phyloP scores from a whole-genome alignment of 495 filamentous ascomycete species.

The Massariosphaeria phaeospora region DNA sequence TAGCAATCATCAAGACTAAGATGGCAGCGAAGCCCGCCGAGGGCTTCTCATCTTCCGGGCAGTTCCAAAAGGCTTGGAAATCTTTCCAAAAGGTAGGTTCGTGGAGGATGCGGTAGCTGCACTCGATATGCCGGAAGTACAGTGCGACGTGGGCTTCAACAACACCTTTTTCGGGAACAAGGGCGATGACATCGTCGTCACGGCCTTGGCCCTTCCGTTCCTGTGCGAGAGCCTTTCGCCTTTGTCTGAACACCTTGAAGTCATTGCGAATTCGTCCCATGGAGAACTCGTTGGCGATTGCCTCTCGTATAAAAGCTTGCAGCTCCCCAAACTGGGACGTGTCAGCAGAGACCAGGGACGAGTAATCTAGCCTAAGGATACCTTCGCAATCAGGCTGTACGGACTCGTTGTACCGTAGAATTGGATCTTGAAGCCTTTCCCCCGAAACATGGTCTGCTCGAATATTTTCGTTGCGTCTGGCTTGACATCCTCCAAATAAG shows the following conservation, averaged over 20 bases:
- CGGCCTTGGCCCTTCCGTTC: constrained; percentile 1
- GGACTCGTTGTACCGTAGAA: constrained; percentile 50
- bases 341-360: constrained; percentile 22
- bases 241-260: constrained; percentile 30
- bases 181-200: constrained; percentile 22
- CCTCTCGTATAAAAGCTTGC: constrained; percentile 43
- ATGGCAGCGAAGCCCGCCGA: constrained; percentile 28
- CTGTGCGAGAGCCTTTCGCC: background rate
- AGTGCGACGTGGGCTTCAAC: constrained; percentile 5
- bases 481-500: constrained; percentile 5
- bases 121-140: constrained; percentile 24
- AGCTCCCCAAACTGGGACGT: constrained; percentile 47
- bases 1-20: constrained; percentile 42
- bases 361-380: constrained; percentile 29
- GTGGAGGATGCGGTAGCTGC: constrained; percentile 24
- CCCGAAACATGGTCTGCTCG: constrained; percentile 44
- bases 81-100: constrained; percentile 25
- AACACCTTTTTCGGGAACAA: constrained; percentile 12
- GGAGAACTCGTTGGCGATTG: constrained; percentile 36
- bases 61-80: constrained; percentile 30
- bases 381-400: constrained; percentile 46
- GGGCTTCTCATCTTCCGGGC: constrained; percentile 17
- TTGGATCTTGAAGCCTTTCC: constrained; percentile 47
- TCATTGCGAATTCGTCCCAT: constrained; percentile 44
- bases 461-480: background rate